phyloP scores from a whole-genome alignment of 805 yeast species.

The Nakazawaea ishiwadae region DNA sequence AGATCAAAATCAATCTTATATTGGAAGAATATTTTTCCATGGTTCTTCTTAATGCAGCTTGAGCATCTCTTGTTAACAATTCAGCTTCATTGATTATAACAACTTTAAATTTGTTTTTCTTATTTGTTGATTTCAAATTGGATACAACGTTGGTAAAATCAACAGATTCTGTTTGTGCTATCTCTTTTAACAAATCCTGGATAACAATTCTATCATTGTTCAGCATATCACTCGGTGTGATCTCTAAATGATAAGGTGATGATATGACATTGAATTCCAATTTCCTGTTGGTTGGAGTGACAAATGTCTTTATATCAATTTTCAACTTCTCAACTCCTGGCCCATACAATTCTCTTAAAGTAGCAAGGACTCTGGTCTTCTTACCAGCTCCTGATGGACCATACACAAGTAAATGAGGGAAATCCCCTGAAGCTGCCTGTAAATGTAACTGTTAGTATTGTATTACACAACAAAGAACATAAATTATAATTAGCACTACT shows the following conservation, averaged over 20 bases:
- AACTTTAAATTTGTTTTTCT: conserved; percentile 59
- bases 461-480: neutral
- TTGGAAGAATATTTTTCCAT: conserved; percentile 93
- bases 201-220: conserved; percentile 92
- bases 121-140: conserved; percentile 9
- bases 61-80: conserved; percentile 85
- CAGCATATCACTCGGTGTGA: conserved; percentile 96
- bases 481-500: conserved; percentile 18
- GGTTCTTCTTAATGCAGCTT: conserved; percentile 91
- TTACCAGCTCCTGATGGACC: conserved; percentile 98
- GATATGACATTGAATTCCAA: conserved; percentile 92
- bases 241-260: conserved; percentile 85
- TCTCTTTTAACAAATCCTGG: conserved; percentile 88
- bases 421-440: conserved; percentile 64
- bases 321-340: conserved; percentile 76
- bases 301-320: conserved; percentile 84
- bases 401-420: conserved; percentile 88
- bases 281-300: conserved; percentile 67
- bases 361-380: conserved; percentile 84
- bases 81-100: conserved; percentile 92
- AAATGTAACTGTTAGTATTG: conserved; percentile 1
- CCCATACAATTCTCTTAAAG: conserved; percentile 79
- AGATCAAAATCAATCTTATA: conserved; percentile 76
- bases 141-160: conserved; percentile 52
- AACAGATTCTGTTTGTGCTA: conserved; percentile 95